Conservation (phyloP, 2,329 filamentous ascomycete species). For the Phoma sp. region DNA sequence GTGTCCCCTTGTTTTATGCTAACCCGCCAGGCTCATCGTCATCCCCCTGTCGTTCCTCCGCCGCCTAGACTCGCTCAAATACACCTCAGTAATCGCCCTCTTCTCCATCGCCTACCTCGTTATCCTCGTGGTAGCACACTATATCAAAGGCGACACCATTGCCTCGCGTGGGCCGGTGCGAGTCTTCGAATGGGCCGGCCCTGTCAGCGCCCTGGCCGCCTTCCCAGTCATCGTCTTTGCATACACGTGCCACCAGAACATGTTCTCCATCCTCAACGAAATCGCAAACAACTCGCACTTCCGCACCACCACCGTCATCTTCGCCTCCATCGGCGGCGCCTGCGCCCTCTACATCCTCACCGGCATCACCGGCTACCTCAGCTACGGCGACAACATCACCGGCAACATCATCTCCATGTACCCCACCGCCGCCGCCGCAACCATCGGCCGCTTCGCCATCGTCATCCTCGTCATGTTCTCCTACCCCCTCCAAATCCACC, state of each 20-base stretch:
- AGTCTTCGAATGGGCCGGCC: slow-evolving; percentile 78
- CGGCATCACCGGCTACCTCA: slow-evolving; percentile 93
- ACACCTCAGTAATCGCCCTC: slow-evolving; percentile 90
- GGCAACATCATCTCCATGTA: slow-evolving; percentile 87
- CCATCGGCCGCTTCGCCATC: slow-evolving; percentile 92
- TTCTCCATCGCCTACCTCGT: slow-evolving; percentile 95
- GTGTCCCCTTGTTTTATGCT: slow-evolving; percentile 4
- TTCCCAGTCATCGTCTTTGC: slow-evolving; percentile 97
- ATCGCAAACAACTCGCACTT: slow-evolving; percentile 83
- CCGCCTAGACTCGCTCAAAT: slow-evolving; percentile 93
- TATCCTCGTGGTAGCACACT: slow-evolving; percentile 92
- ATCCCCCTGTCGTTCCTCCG: slow-evolving; percentile 94
- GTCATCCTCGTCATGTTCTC: slow-evolving; percentile 96
- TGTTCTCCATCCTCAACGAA: slow-evolving; percentile 99
- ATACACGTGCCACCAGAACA: slow-evolving; percentile 99
- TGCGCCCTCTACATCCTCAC: slow-evolving; percentile 87
- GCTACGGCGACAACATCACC: slow-evolving; percentile 86
- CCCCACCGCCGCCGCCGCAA: slow-evolving; percentile 78
- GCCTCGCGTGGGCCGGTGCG: slow-evolving; percentile 77
- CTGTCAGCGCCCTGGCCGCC: slow-evolving; percentile 79
- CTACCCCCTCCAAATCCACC: slow-evolving; percentile 93
- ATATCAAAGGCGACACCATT: slow-evolving; percentile 76
- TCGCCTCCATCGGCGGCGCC: slow-evolving; percentile 86
- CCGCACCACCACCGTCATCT: slow-evolving; percentile 80
- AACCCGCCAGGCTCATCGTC: slow-evolving; percentile 73